Evolutionary conservation across 2,329 filamentous ascomycete species (phyloP).

Genomic region (Cytospora paraplurivora): DNA sequence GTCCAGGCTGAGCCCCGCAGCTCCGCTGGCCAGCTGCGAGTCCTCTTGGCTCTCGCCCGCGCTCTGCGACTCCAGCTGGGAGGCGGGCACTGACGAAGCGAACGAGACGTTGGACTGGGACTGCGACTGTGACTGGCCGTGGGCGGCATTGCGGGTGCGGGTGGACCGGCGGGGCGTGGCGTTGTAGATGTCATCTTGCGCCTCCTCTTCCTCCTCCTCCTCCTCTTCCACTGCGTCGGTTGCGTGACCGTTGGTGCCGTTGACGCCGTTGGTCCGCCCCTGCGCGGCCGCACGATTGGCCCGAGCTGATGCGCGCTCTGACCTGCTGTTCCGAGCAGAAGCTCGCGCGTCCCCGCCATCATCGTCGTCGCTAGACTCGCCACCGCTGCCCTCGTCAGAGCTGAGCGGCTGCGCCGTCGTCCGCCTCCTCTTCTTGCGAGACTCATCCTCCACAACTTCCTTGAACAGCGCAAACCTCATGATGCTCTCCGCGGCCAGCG

Average conservation of each 20-base stretch:
- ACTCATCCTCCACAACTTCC: slow-evolving; percentile 80
- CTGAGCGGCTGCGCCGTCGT: slow-evolving; percentile 55
- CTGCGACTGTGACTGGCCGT: slow-evolving; percentile 45
- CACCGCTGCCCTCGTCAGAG: slow-evolving; percentile 60
- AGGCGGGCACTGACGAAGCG: slow-evolving; percentile 78
- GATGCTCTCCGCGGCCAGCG: slow-evolving; percentile 83
- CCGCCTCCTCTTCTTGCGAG: slow-evolving; percentile 80
- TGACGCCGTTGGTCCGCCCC: slow-evolving; percentile 33
- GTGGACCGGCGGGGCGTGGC: slow-evolving; percentile 47
- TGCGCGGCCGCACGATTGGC: slow-evolving; percentile 34
- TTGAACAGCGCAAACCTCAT: slow-evolving; percentile 96
- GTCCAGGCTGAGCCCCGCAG: slow-evolving; percentile 45
- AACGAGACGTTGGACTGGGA: slow-evolving; percentile 66
- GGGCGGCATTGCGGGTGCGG: slow-evolving; percentile 40
- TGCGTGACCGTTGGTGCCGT: slow-evolving; percentile 32
- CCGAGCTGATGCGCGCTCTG: slow-evolving; percentile 38
- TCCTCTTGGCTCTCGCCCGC: slow-evolving; percentile 46
- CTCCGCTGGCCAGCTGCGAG: slow-evolving; percentile 46
- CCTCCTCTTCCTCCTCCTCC: slow-evolving; percentile 53
- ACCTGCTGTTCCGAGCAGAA: slow-evolving; percentile 39
- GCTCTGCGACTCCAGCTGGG: slow-evolving; percentile 60
- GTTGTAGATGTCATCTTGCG: slow-evolving; percentile 52
- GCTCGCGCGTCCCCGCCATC: slow-evolving; percentile 49
- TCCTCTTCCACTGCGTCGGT: slow-evolving; percentile 40
- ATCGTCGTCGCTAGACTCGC: slow-evolving; percentile 60